Base-by-base conservation (phyloP, 2,329 filamentous ascomycete species). In the Didymella sp. region DNA sequence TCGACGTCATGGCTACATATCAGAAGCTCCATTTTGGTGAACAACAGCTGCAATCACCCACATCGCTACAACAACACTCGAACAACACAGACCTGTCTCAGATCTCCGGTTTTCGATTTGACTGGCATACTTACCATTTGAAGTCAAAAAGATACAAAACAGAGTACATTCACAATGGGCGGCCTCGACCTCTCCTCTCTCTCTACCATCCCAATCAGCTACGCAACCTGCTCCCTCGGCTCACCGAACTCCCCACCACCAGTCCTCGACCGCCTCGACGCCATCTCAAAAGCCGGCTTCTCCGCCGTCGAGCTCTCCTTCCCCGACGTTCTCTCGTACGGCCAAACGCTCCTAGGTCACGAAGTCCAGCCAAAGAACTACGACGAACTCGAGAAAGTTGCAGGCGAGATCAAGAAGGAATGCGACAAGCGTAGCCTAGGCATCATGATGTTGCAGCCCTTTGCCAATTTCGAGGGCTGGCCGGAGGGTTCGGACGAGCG, bases 401-500 rank as follows among this genome's bases (percentile, higher is more conserved):
- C 83, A 0, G 68, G 69, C 15, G 78, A 84, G 35, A 82, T 91
- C 46, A 82, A 80, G 48, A 74, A 76, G 0, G 73, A 89, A 43
- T 86, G 84, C 45, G 76, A 82, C 24, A 77, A 82, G 11, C 78
- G 86, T 30, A 74, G 77, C 0, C 75, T 92, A 1, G 78, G 81
- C 31, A 82, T 92, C 53, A 81, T 92, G 72, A 88, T 92, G 79
- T 75, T 92, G 6, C 89, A 93, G 67, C 89, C 89, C 0, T 92
- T 93, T 66, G 78, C 86, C 15, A 90, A 92, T 65, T 92, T 91
- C 56, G 89, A 93, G 66, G 90, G 89, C 1, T 93, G 89, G 89
- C 77, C 81, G 0, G 78, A 79, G 37, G 85, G 79, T 0, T 85
- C 83, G 1, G 66, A 77, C 0, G 83, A 89, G 70, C 78, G 88